These are phyloP conservation scores for Xeromyces bisporus DNA, from an alignment of 495 filamentous ascomycete genomes.

Conservation along the genomic window DNA sequence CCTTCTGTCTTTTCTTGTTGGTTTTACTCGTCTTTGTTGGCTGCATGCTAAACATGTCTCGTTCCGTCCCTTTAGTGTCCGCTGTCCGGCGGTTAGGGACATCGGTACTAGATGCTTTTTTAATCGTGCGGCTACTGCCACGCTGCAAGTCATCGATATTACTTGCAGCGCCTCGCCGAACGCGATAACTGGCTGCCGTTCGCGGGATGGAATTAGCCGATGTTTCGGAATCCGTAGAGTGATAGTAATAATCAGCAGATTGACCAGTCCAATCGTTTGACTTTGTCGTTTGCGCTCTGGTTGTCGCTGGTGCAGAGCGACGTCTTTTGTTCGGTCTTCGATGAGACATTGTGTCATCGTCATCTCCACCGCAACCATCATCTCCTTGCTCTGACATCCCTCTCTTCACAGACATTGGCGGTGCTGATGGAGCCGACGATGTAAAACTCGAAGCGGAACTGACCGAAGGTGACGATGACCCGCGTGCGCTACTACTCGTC, in stretches of 20 bases:
- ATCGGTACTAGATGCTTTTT: too few relatives aligned
- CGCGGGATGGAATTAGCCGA: background rate
- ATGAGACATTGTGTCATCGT: conserved; percentile 4
- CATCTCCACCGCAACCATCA: conserved; percentile 1
- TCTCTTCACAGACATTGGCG: conserved; percentile 13
- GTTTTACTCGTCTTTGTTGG: too few relatives aligned
- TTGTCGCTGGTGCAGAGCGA: conserved; percentile 5
- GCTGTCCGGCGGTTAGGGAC: too few relatives aligned
- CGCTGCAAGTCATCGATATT: background rate
- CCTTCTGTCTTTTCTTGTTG: too few relatives aligned
- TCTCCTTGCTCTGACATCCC: background rate
- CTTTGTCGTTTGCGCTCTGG: background rate
- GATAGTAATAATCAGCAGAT: background rate
- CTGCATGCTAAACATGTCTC: background rate
- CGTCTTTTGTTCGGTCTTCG: conserved; percentile 15
- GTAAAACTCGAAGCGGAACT: conserved; percentile 13
- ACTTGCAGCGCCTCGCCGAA: background rate
- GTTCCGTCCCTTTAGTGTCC: background rate
- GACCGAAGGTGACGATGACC: conserved; percentile 7
- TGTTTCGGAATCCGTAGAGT: background rate
- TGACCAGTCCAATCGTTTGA: background rate
- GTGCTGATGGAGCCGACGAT: conserved; percentile 20
- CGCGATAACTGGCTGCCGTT: background rate
- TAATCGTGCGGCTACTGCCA: too few relatives aligned
- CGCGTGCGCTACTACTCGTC: conserved; percentile 12